A percentile compares a stretch with the other conserved stretches of the same genome.
These are phyloP conservation scores for Phytophthora melonis DNA, from an alignment of 352 stramenopile genomes.

Conservation along the genomic window DNA sequence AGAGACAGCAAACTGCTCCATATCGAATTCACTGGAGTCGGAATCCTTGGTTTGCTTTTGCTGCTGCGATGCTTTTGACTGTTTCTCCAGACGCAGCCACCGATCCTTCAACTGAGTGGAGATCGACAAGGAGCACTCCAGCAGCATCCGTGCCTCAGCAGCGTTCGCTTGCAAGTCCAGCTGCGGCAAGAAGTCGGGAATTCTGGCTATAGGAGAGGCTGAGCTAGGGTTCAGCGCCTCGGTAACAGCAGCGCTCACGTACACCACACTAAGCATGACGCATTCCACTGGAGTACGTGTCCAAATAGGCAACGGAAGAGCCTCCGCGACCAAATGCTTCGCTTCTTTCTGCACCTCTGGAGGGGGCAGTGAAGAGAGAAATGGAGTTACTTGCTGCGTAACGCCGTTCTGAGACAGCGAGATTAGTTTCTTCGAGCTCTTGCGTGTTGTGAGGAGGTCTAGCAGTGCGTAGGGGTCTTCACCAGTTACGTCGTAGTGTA, in stretches of 20 bases:
- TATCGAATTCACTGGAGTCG: constrained; percentile 51
- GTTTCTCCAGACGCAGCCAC: constrained; percentile 71
- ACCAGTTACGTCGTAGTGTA: constrained; percentile 79
- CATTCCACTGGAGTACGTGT: constrained; percentile 68
- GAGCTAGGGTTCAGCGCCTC: constrained; percentile 38
- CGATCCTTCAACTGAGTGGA: constrained; percentile 66
- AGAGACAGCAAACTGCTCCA: constrained; percentile 66
- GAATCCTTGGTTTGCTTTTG: constrained; percentile 32
- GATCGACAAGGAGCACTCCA: constrained; percentile 69
- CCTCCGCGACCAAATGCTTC: constrained; percentile 67
- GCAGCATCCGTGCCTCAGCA: constrained; percentile 53
- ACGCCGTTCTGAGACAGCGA: constrained; percentile 20
- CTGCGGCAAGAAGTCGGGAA: constrained; percentile 59
- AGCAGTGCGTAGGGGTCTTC: constrained; percentile 77
- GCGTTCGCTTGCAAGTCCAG: constrained; percentile 54
- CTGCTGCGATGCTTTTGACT: constrained; percentile 40
- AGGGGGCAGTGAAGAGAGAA: constrained; percentile 39
- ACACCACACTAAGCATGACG: constrained; percentile 72
- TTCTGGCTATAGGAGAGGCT: constrained; percentile 7
- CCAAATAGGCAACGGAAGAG: constrained; percentile 71
- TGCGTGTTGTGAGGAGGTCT: constrained; percentile 67
- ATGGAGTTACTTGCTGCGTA: constrained; percentile 20
- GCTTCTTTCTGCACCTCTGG: constrained; percentile 72
- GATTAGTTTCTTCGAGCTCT: constrained; percentile 54
- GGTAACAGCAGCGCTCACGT: constrained; percentile 68